Base-by-base conservation (phyloP, 768 basidiomycete species). In the Russula dissimulans region DNA sequence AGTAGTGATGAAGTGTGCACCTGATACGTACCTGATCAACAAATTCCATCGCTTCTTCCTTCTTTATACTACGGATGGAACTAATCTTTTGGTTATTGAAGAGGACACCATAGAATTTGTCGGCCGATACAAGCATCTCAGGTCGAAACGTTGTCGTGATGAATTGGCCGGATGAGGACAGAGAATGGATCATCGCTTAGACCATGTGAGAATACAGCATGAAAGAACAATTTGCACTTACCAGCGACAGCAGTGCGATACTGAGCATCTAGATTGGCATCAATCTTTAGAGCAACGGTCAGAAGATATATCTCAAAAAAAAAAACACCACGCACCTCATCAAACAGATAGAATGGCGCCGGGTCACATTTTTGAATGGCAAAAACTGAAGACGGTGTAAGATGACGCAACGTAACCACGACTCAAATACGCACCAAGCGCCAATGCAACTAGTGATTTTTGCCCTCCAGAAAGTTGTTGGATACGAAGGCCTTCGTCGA, bases 301-400 rank as follows among this genome's bases (percentile, higher is more conserved):
- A 51, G 14, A 53, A 18, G 17, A 22, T 14, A 52, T 32, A n/a
- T 15, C 47, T 41, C 14, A 38, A 43, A 39, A 17, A 22, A 36
- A 42, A n/a, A 62, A 4, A 5, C 4, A 43, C n/a, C n/a, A 62
- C 66, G 26, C 61, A 86, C 87, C 78, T 98, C 97, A 70, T 99
- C 97, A 67, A 99, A 98, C n/a, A 99, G 79, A 72, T 98, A 98
- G 77, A 99, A 99, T 2, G 97, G 97, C 0, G 97, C 95, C 2
- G 97, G 97, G 68, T 99, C 97, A 70, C 95, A 98, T 73, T 97
- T 97, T 74, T 99, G 97, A 66, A 98, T 98, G 15, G 95, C 93
- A 68, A 99, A 98, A 29, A 99, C 95, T 91, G 68, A 0, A 34
- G 49, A 17, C 52, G n/a, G 12, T 17, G 52, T 71, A 22, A 66